Conservation (phyloP, 2,329 filamentous ascomycete species). For the Beauveria sp. region DNA sequence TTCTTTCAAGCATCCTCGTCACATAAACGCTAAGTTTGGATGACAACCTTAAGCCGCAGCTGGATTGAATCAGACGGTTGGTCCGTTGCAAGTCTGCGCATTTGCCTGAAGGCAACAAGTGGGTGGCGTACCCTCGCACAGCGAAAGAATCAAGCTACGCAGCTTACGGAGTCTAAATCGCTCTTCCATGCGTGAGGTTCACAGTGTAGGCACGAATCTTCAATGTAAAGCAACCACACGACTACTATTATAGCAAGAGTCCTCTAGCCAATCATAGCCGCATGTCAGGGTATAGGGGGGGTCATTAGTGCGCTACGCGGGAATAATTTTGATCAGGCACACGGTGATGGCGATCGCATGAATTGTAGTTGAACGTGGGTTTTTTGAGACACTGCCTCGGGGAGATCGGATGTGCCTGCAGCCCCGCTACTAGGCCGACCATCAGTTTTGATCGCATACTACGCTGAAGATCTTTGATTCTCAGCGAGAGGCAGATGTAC, state of each 20-base stretch:
- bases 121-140: not conserved
- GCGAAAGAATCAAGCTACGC: not conserved
- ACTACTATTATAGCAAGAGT: not conserved
- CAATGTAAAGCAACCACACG: not conserved
- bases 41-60: not conserved
- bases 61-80: not conserved
- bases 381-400: not conserved
- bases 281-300: not conserved
- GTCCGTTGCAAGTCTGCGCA: not conserved
- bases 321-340: not conserved
- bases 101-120: not conserved
- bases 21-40: not conserved
- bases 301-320: not conserved
- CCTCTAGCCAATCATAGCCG: not conserved
- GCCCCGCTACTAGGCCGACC: not conserved
- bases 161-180: not conserved
- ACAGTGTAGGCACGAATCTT: too few species aligned
- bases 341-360: not conserved
- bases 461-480: not conserved
- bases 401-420: not conserved
- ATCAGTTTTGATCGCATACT: not conserved
- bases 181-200: not conserved
- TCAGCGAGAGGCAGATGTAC: not conserved
- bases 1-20: not conserved
- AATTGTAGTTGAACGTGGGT: not conserved